phyloP scores from a whole-genome alignment of 345 rosid species.

The Capsella bursapastoris region DNA sequence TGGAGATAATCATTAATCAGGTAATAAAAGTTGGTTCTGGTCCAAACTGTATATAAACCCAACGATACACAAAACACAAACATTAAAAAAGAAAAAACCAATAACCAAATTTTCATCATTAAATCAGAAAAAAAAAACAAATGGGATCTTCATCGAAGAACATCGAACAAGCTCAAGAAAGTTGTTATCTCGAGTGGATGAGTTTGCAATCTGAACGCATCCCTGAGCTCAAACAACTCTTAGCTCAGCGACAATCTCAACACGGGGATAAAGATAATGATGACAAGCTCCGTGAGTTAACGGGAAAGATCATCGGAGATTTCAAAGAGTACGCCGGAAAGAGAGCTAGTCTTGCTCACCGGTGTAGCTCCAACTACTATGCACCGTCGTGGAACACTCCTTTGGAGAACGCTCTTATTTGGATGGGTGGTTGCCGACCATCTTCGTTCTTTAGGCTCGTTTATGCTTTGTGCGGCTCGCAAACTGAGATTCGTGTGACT shows the following conservation, averaged over 20 bases:
- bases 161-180: slow-evolving; percentile 38
- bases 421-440: slow-evolving; percentile 62
- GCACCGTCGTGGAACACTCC: slow-evolving; percentile 53
- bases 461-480: slow-evolving; percentile 46
- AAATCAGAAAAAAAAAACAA: background rate
- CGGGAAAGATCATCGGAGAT: slow-evolving; percentile 30
- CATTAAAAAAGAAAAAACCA: background rate
- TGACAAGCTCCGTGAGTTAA: slow-evolving; percentile 28
- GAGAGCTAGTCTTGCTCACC: slow-evolving; percentile 25
- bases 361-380: slow-evolving; percentile 42
- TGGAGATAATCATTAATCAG: slow-evolving; percentile 14
- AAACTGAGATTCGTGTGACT: slow-evolving; percentile 42
- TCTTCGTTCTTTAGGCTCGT: slow-evolving; percentile 50
- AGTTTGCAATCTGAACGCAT: slow-evolving; percentile 30
- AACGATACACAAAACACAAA: slow-evolving; percentile 1
- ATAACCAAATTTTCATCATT: slow-evolving; percentile 6
- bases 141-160: slow-evolving; percentile 6
- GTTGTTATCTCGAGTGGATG: slow-evolving; percentile 38
- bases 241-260: slow-evolving; percentile 20
- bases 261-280: background rate
- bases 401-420: slow-evolving; percentile 53
- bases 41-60: slow-evolving; percentile 34
- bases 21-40: background rate
- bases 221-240: slow-evolving; percentile 26
- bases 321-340: slow-evolving; percentile 32